Percentiles rank a stretch among this genome's conserved stretches.
phyloP scores from a whole-genome alignment of 2,329 filamentous ascomycete species.

The Microcyclosporella mali region DNA sequence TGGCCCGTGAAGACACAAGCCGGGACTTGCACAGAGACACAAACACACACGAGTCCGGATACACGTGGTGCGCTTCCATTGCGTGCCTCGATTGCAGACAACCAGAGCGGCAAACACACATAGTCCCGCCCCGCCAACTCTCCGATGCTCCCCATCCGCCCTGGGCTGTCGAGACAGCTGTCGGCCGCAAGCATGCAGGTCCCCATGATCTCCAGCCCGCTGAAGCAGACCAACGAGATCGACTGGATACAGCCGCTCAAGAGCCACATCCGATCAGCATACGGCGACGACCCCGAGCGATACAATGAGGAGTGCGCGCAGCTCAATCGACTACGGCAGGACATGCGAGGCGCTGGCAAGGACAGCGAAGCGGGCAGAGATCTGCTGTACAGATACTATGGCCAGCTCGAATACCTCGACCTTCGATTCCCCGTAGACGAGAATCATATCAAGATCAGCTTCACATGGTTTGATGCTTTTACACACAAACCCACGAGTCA shows the following conservation, averaged over 20 bases:
- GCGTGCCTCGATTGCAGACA: background rate
- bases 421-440: conserved; percentile 95
- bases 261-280: conserved; percentile 84
- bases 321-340: conserved; percentile 89
- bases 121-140: conserved; percentile 16
- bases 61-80: background rate
- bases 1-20: background rate
- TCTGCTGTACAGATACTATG: conserved; percentile 93
- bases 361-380: conserved; percentile 92
- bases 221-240: conserved; percentile 93
- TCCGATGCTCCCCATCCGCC: conserved; percentile 35
- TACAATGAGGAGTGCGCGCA: conserved; percentile 94
- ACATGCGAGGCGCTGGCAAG: conserved; percentile 95
- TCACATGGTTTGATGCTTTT: conserved; percentile 99
- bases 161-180: conserved; percentile 28
- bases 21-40: background rate
- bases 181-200: conserved; percentile 64
- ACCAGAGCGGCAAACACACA: background rate
- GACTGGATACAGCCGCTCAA: conserved; percentile 95
- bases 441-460: conserved; percentile 97
- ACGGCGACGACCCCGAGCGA: conserved; percentile 92
- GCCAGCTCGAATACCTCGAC: conserved; percentile 90
- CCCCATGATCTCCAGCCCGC: conserved; percentile 90
- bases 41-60: background rate
- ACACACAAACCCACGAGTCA: conserved; percentile 96